Evolutionary conservation across 2,329 filamentous ascomycete species (phyloP).

Genomic region (Pseudogymnoascus sp.): DNA sequence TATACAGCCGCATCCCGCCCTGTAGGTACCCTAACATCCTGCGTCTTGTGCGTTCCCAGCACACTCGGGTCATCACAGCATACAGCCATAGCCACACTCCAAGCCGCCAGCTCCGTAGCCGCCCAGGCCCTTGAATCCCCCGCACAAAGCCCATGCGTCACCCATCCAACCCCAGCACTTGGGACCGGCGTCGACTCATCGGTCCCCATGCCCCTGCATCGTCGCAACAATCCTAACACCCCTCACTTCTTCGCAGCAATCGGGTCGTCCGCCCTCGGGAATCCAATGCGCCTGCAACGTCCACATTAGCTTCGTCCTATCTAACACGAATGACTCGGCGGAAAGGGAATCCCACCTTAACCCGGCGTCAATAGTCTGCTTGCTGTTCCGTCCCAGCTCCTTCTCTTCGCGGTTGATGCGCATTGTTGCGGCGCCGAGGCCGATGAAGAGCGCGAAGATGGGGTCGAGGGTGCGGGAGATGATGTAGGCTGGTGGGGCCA

Average conservation of each 20-base stretch:
- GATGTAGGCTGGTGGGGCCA: constrained; percentile 26
- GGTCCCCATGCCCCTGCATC: background rate
- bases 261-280: constrained; percentile 1
- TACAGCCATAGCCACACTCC: background rate
- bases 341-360: constrained; percentile 24
- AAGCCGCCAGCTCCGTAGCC: background rate
- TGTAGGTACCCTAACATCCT: background rate
- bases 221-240: background rate
- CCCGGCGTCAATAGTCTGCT: constrained; percentile 27
- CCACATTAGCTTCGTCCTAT: too few species aligned
- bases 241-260: background rate
- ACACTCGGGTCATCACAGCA: background rate
- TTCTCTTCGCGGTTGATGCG: constrained; percentile 48
- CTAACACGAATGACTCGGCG: background rate
- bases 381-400: constrained; percentile 29
- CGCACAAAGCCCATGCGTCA: background rate
- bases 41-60: background rate
- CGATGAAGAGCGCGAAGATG: constrained; percentile 46
- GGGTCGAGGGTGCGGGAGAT: constrained; percentile 43
- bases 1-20: background rate
- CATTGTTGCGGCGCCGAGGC: constrained; percentile 42
- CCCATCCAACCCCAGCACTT: constrained; percentile 3
- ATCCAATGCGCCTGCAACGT: background rate
- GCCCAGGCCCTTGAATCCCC: background rate
- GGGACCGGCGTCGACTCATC: constrained; percentile 1